These are phyloP conservation scores for Ramaria rubella DNA, from an alignment of 768 basidiomycete genomes.

Conservation along the genomic window DNA sequence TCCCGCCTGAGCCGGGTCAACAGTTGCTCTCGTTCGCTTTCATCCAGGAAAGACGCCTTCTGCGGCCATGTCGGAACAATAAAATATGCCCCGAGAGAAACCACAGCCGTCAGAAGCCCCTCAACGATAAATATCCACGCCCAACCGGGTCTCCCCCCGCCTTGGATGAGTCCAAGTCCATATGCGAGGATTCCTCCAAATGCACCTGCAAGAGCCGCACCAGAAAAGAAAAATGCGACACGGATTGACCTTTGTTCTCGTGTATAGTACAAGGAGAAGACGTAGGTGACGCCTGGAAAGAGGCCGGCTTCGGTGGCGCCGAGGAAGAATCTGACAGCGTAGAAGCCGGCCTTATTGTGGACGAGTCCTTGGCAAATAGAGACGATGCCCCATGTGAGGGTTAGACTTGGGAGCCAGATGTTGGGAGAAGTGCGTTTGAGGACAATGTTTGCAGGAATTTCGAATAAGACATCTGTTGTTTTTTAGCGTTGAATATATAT, in stretches of 20 bases:
- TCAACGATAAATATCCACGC: constrained; percentile 60
- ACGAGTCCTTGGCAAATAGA: constrained; percentile 52
- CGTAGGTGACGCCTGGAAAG: constrained; percentile 49
- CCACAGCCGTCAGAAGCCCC: constrained; percentile 43
- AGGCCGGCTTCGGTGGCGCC: constrained; percentile 53
- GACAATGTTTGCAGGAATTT: constrained; percentile 50
- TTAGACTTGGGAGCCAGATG: constrained; percentile 53
- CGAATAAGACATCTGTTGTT: constrained; percentile 46
- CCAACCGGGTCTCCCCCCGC: constrained; percentile 57
- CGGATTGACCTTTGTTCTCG: constrained; percentile 49
- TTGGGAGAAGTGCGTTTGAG: constrained; percentile 56
- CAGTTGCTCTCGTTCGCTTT: constrained; percentile 43
- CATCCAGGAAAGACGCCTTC: constrained; percentile 49
- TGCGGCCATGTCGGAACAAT: constrained; percentile 55
- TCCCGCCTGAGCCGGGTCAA: constrained; percentile 44
- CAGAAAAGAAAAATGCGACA: constrained; percentile 57
- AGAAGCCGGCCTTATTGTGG: constrained; percentile 45
- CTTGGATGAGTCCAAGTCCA: constrained; percentile 53
- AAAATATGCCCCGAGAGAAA: constrained; percentile 45
- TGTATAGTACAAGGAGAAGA: constrained; percentile 55
- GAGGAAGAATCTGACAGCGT: constrained; percentile 49
- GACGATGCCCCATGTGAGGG: constrained; percentile 51
- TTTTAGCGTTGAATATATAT: not conserved
- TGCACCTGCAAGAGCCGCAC: constrained; percentile 51
- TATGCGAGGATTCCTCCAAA: constrained; percentile 49